Evolutionary conservation across 331 rosid species (phyloP).

Genomic region (Phaseolus coccineus): DNA sequence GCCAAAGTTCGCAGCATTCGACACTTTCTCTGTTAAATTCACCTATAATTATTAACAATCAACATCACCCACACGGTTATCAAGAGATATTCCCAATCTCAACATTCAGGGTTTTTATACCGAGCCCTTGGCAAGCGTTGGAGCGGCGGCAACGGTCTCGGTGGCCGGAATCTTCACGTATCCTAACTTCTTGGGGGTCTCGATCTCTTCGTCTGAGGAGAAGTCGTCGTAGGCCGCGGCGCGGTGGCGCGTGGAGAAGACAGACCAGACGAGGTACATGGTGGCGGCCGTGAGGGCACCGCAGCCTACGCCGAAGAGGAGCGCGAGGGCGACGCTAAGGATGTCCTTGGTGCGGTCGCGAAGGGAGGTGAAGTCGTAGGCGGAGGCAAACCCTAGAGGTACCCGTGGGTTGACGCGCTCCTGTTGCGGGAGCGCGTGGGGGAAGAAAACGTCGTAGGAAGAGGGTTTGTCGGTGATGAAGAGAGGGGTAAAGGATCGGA

Average conservation of each 20-base stretch:
- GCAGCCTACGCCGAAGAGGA: slow-evolving; percentile 89
- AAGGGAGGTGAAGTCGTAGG: slow-evolving; percentile 73
- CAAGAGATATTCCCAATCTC: background rate
- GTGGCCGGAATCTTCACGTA: slow-evolving; percentile 70
- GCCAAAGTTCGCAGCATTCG: slow-evolving; percentile 43
- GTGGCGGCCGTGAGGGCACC: slow-evolving; percentile 93
- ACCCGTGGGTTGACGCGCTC: slow-evolving; percentile 29
- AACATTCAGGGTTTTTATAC: slow-evolving; percentile 41
- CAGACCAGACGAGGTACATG: slow-evolving; percentile 85
- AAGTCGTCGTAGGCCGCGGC: slow-evolving; percentile 44
- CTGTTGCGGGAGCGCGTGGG: background rate
- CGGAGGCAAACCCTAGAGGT: slow-evolving; percentile 46
- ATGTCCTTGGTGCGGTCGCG: slow-evolving; percentile 92
- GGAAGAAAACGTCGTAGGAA: slow-evolving; percentile 39
- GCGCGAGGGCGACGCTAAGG: slow-evolving; percentile 83
- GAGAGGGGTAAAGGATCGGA: slow-evolving; percentile 53
- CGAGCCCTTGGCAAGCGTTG: slow-evolving; percentile 50
- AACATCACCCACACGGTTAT: slow-evolving; percentile 39
- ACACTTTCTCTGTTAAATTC: slow-evolving; percentile 35
- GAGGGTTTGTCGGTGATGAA: slow-evolving; percentile 26
- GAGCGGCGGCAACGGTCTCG: slow-evolving; percentile 39
- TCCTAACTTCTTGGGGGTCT: slow-evolving; percentile 69
- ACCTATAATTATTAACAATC: slow-evolving; percentile 45
- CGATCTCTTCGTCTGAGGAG: slow-evolving; percentile 50
- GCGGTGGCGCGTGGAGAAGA: slow-evolving; percentile 57